Conservation (phyloP, 768 basidiomycete genomes). For the Cubamyces sp. region DNA sequence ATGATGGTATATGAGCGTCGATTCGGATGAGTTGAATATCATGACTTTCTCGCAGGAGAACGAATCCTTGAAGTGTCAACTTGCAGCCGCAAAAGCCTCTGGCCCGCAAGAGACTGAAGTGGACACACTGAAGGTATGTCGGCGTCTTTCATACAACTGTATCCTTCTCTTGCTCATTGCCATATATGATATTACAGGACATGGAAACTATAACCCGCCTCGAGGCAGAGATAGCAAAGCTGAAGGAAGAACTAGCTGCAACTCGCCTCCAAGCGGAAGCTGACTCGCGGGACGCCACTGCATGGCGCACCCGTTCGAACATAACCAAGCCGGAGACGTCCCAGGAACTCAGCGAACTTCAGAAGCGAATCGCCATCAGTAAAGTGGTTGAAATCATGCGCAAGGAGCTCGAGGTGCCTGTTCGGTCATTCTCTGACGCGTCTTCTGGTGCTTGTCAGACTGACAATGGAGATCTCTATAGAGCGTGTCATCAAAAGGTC, state of each 20-base stretch:
- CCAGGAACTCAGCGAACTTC: not conserved
- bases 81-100: no score
- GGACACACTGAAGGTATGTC: no score
- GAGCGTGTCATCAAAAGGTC: no score
- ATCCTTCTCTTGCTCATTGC: not conserved
- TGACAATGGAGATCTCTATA: no score
- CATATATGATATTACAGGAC: not conserved
- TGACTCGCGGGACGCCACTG: not conserved
- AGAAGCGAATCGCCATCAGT: not conserved
- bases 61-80: no score
- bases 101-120: no score
- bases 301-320: constrained; percentile 5
- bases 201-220: not conserved
- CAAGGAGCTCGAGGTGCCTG: not conserved
- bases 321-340: not conserved
- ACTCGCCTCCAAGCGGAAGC: not conserved
- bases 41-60: no score
- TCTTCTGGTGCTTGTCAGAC: no score
- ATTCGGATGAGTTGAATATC: no score
- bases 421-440: no score
- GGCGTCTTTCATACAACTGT: no score
- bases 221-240: not conserved
- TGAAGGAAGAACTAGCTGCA: not conserved
- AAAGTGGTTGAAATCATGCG: not conserved
- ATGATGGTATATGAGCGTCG: no score